Evolutionary conservation across 306 rosid genomes (phyloP).

Genomic region (Adenanthera pavonina): DNA sequence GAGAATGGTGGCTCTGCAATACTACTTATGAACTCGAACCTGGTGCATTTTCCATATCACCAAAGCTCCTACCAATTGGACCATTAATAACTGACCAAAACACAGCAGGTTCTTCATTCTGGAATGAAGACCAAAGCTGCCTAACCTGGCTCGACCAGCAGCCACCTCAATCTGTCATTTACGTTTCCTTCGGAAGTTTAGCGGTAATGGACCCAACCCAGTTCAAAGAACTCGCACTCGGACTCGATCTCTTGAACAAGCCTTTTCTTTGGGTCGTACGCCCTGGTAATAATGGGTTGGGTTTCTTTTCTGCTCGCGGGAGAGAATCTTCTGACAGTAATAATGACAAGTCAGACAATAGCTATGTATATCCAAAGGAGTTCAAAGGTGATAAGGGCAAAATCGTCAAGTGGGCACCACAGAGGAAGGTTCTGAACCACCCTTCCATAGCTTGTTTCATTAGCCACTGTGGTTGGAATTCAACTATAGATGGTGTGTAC

Average conservation of each 20-base stretch:
- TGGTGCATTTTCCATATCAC: background rate
- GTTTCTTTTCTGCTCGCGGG: too few relatives aligned
- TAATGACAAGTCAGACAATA: background rate
- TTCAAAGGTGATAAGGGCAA: background rate
- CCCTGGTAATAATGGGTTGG: background rate
- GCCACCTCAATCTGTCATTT: background rate
- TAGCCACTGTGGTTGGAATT: slow-evolving; percentile 1
- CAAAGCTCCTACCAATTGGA: background rate
- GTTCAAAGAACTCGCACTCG: background rate
- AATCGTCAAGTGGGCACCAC: background rate
- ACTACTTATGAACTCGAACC: background rate
- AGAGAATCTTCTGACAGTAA: background rate
- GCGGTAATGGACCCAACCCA: background rate
- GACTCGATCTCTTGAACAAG: background rate
- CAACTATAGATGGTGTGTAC: background rate
- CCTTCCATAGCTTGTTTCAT: background rate
- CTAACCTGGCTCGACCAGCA: background rate
- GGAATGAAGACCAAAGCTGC: background rate
- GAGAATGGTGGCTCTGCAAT: background rate
- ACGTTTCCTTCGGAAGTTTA: background rate
- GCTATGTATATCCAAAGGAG: background rate
- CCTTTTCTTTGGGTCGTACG: slow-evolving; percentile 2
- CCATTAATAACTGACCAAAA: background rate
- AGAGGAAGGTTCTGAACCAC: background rate
- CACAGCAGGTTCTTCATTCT: background rate